Percentiles rank a stretch among this genome's conserved stretches.
These are phyloP conservation scores for Claviceps quebecensis DNA, from an alignment of 2,329 filamentous ascomycete species.

Conservation along the genomic window DNA sequence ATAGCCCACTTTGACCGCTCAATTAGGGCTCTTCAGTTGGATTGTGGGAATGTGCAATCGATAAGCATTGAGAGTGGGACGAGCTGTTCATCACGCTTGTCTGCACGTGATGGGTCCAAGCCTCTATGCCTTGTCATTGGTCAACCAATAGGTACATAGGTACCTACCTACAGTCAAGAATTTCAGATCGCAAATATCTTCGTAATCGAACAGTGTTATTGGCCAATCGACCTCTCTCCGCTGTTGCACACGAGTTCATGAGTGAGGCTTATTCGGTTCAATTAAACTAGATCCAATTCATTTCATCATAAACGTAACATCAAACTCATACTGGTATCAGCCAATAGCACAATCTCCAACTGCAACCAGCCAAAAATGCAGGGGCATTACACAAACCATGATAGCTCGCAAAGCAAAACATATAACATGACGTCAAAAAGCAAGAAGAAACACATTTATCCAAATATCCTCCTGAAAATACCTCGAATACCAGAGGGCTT, in stretches of 20 bases:
- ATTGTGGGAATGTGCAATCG: not conserved
- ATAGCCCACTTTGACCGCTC: conserved; percentile 1
- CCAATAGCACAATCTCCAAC: conserved; percentile 6
- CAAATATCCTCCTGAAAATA: conserved; percentile 25
- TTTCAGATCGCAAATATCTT: too few relatives aligned
- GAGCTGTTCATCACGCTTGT: not conserved
- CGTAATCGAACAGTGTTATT: too few relatives aligned
- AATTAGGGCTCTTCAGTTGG: conserved; percentile 22
- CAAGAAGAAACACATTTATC: not conserved
- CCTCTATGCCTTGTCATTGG: too few relatives aligned
- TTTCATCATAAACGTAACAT: not conserved
- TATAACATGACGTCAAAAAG: not conserved
- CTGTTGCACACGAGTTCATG: too few relatives aligned
- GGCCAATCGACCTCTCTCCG: too few relatives aligned
- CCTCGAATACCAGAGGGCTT: conserved; percentile 20
- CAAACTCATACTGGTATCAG: conserved; percentile 2
- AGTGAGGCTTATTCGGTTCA: not conserved
- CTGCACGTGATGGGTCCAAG: not conserved
- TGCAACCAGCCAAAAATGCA: not conserved
- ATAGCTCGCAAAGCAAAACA: conserved; percentile 1
- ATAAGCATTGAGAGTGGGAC: not conserved
- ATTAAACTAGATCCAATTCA: not conserved
- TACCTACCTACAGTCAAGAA: too few relatives aligned
- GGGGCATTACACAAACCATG: conserved; percentile 7
- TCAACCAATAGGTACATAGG: too few relatives aligned